These are phyloP conservation scores for Backusella westeae DNA, from an alignment of 192 early-diverging fungal species.

Conservation along the genomic window DNA sequence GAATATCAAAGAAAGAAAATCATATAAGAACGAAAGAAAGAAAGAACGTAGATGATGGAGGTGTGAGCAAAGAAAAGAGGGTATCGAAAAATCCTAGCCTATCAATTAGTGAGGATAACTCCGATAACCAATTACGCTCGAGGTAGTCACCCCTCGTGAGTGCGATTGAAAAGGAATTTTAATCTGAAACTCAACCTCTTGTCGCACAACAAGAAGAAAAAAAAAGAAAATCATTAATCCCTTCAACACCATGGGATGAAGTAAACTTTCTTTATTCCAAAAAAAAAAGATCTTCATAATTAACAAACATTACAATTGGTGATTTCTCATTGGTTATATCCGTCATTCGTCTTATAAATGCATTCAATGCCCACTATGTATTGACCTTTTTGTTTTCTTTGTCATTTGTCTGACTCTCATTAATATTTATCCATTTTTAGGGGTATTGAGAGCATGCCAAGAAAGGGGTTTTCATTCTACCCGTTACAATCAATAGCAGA, in stretches of 20 bases:
- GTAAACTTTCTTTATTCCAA: not conserved
- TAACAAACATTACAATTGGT: too few relatives aligned
- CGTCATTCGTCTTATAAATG: not conserved
- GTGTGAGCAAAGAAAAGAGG: not conserved
- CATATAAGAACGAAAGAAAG: not conserved
- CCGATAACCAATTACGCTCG: not conserved
- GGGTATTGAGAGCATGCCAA: not conserved
- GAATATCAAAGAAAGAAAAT: not conserved
- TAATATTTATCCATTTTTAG: not conserved
- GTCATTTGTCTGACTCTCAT: not conserved
- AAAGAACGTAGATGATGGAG: not conserved
- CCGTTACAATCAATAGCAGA: not conserved
- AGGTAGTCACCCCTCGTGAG: slow-evolving; percentile 6
- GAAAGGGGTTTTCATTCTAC: not conserved
- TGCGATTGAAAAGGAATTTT: not conserved
- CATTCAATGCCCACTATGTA: too few relatives aligned
- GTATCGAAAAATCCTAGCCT: not conserved
- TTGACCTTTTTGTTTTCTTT: not conserved
- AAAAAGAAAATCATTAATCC: not conserved
- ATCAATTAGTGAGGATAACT: not conserved
- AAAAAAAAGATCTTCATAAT: not conserved
- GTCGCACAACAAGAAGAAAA: not conserved
- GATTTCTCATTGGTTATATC: not conserved
- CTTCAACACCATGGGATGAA: not conserved
- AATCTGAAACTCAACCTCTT: not conserved